phyloP scores from a whole-genome alignment of 1,139 yeast species.

The Kodamaea suecica region DNA sequence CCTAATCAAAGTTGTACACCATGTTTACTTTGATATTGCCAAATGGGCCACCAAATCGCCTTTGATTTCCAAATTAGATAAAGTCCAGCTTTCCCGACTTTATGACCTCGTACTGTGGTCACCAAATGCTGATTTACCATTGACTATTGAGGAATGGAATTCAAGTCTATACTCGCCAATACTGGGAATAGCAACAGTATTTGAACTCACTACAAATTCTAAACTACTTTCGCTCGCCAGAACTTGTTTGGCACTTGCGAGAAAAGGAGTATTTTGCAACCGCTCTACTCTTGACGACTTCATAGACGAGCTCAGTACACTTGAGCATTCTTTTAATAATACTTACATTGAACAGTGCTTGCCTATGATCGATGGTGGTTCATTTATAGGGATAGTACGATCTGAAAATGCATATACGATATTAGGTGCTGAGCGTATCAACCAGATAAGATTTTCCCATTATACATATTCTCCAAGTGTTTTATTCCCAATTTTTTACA shows the following conservation, averaged over 20 bases:
- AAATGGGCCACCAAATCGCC: not conserved
- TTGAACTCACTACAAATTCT: not conserved
- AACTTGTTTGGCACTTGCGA: not conserved
- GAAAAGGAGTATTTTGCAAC: not conserved
- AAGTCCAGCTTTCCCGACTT: too few species aligned
- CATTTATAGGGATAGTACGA: not conserved
- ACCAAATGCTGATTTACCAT: not conserved
- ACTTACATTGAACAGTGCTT: not conserved
- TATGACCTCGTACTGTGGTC: too few species aligned
- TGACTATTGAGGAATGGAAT: not conserved
- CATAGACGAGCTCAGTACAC: constrained; percentile 1
- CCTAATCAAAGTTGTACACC: not conserved
- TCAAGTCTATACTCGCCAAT: not conserved
- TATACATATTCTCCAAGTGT: constrained; percentile 9
- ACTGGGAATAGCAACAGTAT: not conserved
- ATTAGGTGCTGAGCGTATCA: constrained; percentile 2
- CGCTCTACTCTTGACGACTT: not conserved
- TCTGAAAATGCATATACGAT: constrained; percentile 2
- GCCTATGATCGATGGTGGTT: not conserved
- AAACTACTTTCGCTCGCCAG: not conserved
- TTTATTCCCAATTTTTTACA: constrained; percentile 6
- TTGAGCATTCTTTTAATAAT: constrained; percentile 1
- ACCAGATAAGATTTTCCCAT: constrained; percentile 4
- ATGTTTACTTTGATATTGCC: not conserved
- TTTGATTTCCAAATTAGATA: too few species aligned